These are phyloP conservation scores for Raphanus sativus DNA, from an alignment of 345 rosid genomes.

Conservation along the genomic window DNA sequence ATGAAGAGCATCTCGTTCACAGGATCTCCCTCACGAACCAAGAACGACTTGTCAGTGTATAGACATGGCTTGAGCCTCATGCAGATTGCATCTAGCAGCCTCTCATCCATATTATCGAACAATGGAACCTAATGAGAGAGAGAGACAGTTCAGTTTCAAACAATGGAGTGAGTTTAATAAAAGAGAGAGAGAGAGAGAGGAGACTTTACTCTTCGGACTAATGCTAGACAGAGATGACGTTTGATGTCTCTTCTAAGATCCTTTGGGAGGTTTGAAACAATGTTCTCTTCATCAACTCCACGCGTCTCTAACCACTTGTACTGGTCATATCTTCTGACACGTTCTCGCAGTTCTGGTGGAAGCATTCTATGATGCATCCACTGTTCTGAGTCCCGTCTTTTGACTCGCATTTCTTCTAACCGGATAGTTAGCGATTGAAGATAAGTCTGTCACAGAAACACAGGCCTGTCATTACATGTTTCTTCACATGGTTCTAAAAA, in stretches of 20 bases:
- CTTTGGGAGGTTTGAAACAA: slow-evolving; percentile 88
- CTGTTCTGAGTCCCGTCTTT: slow-evolving; percentile 97
- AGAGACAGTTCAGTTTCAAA: background rate
- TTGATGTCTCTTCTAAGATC: slow-evolving; percentile 97
- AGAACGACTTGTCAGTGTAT: slow-evolving; percentile 73
- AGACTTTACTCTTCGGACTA: slow-evolving; percentile 78
- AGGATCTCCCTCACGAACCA: slow-evolving; percentile 98
- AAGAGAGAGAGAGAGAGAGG: background rate
- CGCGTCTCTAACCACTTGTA: slow-evolving; percentile 97
- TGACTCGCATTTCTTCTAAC: slow-evolving; percentile 96
- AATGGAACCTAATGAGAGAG: slow-evolving; percentile 64
- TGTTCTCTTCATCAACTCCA: slow-evolving; percentile 87
- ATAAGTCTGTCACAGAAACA: slow-evolving; percentile 65
- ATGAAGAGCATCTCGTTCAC: slow-evolving; percentile 97
- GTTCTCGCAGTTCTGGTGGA: slow-evolving; percentile 84
- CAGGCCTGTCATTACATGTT: background rate
- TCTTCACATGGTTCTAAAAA: background rate
- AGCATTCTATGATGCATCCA: slow-evolving; percentile 99
- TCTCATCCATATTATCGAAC: slow-evolving; percentile 92
- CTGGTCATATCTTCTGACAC: slow-evolving; percentile 93
- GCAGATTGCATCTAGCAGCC: slow-evolving; percentile 90
- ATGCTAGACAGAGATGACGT: slow-evolving; percentile 89
- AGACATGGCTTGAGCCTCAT: slow-evolving; percentile 85
- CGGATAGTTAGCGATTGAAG: slow-evolving; percentile 96
- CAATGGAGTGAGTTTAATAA: background rate